Base-by-base conservation (phyloP, 306 rosid genomes). In the Malus sylvestris region DNA sequence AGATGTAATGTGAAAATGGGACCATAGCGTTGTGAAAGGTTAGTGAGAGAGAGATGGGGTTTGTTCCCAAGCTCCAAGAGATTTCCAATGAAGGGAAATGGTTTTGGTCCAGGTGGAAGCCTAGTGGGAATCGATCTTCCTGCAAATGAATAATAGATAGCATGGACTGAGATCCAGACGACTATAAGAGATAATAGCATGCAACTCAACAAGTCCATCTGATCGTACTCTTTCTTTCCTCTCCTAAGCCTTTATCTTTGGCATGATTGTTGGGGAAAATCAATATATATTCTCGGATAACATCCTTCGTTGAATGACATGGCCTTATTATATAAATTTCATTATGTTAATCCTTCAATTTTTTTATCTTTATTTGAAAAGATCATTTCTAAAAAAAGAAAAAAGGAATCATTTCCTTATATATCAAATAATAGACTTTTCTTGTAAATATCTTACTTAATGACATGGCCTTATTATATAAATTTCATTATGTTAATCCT, bases 101-200 rank as follows among this genome's bases (percentile, higher is more conserved):
- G 89, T 0, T 1, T 12, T 3, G 92, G 97, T 5, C 94, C 88
- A 2, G 94, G 92, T 53, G 93, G 88, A n/a, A 40, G 29, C 6
- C 64, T 38, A 29, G 15, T 49, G 10, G 30, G 25, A 18, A 5
- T 63, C 52, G 38, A 35, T 1, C 44, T 75, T 1, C 40, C 75
- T 33, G 30, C 22, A n/a, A 33, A 12, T 3, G 71, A 74, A 18
- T 46, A 67, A 16, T 52, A 10, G 7, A 87, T 40, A 42, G n/a
- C 12, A 46, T 76, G 82, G 30, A 78, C 7, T 25, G 77, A 44
- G 64, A 68, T 73, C 73, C 35, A 68, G 40, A 67, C 73, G 23
- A 22, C 75, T 32, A 65, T 1, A 14, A 76, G 57, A 65, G 22
- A 72, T 63, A 72, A 71, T 12, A 64, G 38, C 12, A 71, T 65